Percentiles rank a stretch among this genome's conserved stretches.
Evolutionary conservation across 495 filamentous ascomycete species (phyloP).

Genomic region (Ramalina peruviana): DNA sequence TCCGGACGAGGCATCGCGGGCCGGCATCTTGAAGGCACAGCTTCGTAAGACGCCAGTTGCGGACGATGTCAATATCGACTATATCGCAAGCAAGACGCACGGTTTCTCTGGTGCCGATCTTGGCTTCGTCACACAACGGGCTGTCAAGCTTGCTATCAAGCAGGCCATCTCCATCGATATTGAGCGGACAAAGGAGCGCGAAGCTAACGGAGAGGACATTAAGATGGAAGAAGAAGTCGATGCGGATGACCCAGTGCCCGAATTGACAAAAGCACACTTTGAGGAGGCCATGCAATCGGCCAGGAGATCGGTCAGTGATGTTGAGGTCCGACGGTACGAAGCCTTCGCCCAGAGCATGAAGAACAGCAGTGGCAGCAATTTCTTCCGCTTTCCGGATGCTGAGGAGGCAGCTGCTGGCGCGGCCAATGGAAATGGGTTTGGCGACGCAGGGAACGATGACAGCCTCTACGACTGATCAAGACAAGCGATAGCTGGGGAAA

Average conservation of each 20-base stretch:
- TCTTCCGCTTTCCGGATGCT: slow-evolving; percentile 88
- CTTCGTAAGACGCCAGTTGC: slow-evolving; percentile 96
- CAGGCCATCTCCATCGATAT: slow-evolving; percentile 85
- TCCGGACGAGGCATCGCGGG: slow-evolving; percentile 77
- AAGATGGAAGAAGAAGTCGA: slow-evolving; percentile 75
- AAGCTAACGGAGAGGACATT: slow-evolving; percentile 67
- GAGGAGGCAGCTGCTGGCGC: slow-evolving; percentile 42
- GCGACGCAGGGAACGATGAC: slow-evolving; percentile 75
- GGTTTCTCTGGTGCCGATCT: slow-evolving; percentile 99
- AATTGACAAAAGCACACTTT: slow-evolving; percentile 91
- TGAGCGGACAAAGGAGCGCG: slow-evolving; percentile 73
- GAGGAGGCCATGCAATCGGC: slow-evolving; percentile 96
- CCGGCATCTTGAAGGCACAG: slow-evolving; percentile 83
- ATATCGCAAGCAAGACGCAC: slow-evolving; percentile 93
- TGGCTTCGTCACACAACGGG: slow-evolving; percentile 95
- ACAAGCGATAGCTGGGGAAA: no score
- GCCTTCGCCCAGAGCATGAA: slow-evolving; percentile 98
- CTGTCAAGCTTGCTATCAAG: slow-evolving; percentile 98
- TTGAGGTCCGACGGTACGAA: slow-evolving; percentile 95
- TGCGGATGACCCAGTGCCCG: slow-evolving; percentile 85
- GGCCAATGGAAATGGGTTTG: slow-evolving; percentile 49
- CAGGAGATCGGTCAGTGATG: slow-evolving; percentile 83
- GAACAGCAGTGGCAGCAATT: slow-evolving; percentile 83
- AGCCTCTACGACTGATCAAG: slow-evolving; percentile 53
- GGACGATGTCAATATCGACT: slow-evolving; percentile 70